Conservation (phyloP, 768 basidiomycete genomes). For the Trametes punicea region DNA sequence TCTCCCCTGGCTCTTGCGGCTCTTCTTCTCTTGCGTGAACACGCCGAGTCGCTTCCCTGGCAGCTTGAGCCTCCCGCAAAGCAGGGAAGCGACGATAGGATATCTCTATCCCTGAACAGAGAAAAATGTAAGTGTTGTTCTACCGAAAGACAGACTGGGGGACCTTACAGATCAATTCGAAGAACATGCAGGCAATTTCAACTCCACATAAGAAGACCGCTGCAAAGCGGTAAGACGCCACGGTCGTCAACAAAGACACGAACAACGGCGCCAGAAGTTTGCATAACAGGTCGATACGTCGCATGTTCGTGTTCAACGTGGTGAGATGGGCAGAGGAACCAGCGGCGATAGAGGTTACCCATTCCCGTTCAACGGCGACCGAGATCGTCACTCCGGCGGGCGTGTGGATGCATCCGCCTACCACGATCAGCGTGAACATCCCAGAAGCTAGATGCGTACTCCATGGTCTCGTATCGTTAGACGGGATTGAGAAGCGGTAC, state of each 20-base stretch:
- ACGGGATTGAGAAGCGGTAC: not conserved
- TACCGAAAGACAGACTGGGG: no score
- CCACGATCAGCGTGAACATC: slow-evolving; percentile 34
- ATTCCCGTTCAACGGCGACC: slow-evolving; percentile 49
- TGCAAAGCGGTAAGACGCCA: slow-evolving; percentile 33
- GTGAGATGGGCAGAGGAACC: slow-evolving; percentile 35
- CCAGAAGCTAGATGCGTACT: slow-evolving; percentile 24
- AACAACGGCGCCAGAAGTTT: slow-evolving; percentile 51
- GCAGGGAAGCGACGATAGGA: slow-evolving; percentile 38
- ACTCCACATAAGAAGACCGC: slow-evolving; percentile 35
- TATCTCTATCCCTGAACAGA: slow-evolving; percentile 32
- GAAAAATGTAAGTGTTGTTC: not conserved
- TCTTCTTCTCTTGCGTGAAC: not conserved
- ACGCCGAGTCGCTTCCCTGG: slow-evolving; percentile 14
- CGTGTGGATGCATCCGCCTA: slow-evolving; percentile 35
- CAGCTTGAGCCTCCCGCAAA: slow-evolving; percentile 29
- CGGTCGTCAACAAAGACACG: slow-evolving; percentile 43
- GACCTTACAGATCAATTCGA: slow-evolving; percentile 38
- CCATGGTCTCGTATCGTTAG: slow-evolving; percentile 7
- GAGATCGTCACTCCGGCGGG: slow-evolving; percentile 41
- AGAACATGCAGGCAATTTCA: slow-evolving; percentile 33
- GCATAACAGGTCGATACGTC: slow-evolving; percentile 44
- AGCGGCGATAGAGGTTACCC: slow-evolving; percentile 43
- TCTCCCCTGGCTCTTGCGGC: not conserved
- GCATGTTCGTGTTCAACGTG: slow-evolving; percentile 41